Evolutionary conservation across 1,284 basidiomycete species (phyloP).

Genomic region (Cryptococcus deneoformans): DNA sequence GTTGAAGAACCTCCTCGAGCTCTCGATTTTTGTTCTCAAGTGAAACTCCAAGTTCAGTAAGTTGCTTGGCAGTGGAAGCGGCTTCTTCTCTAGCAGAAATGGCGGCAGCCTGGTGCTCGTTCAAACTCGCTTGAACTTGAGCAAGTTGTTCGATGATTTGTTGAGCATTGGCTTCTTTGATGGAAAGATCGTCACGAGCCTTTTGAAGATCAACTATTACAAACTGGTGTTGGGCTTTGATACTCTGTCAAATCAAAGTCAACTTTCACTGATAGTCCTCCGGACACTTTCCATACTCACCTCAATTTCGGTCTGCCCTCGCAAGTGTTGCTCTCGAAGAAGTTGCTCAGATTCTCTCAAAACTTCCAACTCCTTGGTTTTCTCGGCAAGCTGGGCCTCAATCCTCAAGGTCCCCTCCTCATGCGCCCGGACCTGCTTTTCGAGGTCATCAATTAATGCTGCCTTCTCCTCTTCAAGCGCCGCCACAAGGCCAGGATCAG

Average conservation of each 20-base stretch:
- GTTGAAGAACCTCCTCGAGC: not conserved
- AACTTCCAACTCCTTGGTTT: not conserved
- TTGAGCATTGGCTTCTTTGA: conserved; percentile 1
- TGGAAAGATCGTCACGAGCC: not conserved
- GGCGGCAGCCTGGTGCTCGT: not conserved
- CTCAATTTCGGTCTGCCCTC: no score
- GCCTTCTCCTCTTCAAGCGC: conserved; percentile 10
- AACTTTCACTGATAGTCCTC: no score
- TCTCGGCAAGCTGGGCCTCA: conserved; percentile 11
- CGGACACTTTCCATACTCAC: no score
- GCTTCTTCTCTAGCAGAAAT: not conserved
- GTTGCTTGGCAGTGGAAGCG: not conserved
- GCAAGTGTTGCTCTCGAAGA: not conserved
- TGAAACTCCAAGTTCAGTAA: not conserved
- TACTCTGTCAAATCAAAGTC: not conserved
- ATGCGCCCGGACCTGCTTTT: conserved; percentile 9
- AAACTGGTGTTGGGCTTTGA: not conserved
- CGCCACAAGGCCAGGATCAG: conserved; percentile 1
- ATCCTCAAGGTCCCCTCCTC: conserved; percentile 10
- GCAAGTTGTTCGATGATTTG: conserved; percentile 6
- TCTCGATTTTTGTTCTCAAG: conserved; percentile 4
- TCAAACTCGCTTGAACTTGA: conserved; percentile 1
- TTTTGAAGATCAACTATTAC: conserved; percentile 6
- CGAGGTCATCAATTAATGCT: conserved; percentile 4
- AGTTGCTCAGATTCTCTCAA: not conserved